Evolutionary conservation across 1,284 basidiomycete genomes (phyloP).

Genomic region (Porodaedalea pini): DNA sequence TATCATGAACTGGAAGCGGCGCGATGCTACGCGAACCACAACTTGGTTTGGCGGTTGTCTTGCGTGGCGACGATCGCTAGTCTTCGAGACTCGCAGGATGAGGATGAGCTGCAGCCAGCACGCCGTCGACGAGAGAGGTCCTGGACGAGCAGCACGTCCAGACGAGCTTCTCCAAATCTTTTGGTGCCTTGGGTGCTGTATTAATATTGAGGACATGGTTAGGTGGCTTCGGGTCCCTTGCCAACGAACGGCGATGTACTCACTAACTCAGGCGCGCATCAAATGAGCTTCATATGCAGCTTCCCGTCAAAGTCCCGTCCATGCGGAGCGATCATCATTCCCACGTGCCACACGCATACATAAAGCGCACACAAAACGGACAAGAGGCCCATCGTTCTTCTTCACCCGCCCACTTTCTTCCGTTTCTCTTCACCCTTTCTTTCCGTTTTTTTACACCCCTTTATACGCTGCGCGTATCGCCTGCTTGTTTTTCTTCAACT

Average conservation of each 20-base stretch:
- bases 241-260: background rate
- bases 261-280: background rate
- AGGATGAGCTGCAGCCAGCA: background rate
- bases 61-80: slow-evolving; percentile 1
- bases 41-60: background rate
- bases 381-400: background rate
- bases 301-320: background rate
- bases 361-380: background rate
- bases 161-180: too few relatives aligned
- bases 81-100: background rate
- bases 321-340: background rate
- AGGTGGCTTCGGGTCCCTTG: slow-evolving; percentile 13
- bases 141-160: background rate
- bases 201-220: background rate
- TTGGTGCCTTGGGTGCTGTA: background rate
- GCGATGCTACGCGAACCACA: background rate
- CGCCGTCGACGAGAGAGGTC: background rate
- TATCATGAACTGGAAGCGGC: background rate
- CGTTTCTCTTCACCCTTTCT: slow-evolving; percentile 25
- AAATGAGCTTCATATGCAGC: background rate
- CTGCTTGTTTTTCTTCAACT: too few relatives aligned
- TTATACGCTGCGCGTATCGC: slow-evolving; percentile 25
- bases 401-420: slow-evolving; percentile 22
- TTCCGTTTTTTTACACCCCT: slow-evolving; percentile 11
- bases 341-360: background rate